These are phyloP conservation scores for Clonostachys rhizophaga DNA, from an alignment of 2,329 filamentous ascomycete species.

Conservation along the genomic window DNA sequence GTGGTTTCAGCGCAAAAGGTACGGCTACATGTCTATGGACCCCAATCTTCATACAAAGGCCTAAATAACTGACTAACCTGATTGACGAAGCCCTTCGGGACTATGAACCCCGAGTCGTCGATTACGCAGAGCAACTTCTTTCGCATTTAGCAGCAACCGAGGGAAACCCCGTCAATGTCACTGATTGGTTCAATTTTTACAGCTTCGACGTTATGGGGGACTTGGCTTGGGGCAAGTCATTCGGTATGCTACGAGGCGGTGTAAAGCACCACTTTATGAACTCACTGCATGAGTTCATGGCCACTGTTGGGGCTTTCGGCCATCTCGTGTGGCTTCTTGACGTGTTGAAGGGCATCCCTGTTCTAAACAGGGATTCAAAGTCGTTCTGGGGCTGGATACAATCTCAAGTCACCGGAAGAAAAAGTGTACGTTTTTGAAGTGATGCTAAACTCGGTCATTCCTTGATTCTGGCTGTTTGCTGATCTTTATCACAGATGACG, in stretches of 20 bases:
- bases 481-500: no score
- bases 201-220: constrained; percentile 32
- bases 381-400: no score
- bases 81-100: constrained; percentile 8
- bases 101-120: constrained; percentile 18
- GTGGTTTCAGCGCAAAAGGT: no score
- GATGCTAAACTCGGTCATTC: no score
- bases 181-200: constrained; percentile 26
- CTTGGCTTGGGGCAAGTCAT: constrained; percentile 25
- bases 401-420: no score
- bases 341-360: constrained; percentile 11
- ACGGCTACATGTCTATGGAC: no score
- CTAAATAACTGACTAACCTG: no score
- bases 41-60: no score
- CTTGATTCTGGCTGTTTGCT: no score
- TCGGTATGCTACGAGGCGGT: constrained; percentile 21
- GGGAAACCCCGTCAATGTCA: constrained; percentile 14
- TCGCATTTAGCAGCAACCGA: constrained; percentile 11
- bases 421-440: no score
- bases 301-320: constrained; percentile 11
- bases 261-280: constrained; percentile 13
- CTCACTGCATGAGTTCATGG: constrained; percentile 5
- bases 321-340: constrained; percentile 11
- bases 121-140: constrained; percentile 14
- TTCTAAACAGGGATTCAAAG: constrained; percentile 10